Conservation (phyloP, 768 basidiomycete genomes). For the Hygrocybe punicea region DNA sequence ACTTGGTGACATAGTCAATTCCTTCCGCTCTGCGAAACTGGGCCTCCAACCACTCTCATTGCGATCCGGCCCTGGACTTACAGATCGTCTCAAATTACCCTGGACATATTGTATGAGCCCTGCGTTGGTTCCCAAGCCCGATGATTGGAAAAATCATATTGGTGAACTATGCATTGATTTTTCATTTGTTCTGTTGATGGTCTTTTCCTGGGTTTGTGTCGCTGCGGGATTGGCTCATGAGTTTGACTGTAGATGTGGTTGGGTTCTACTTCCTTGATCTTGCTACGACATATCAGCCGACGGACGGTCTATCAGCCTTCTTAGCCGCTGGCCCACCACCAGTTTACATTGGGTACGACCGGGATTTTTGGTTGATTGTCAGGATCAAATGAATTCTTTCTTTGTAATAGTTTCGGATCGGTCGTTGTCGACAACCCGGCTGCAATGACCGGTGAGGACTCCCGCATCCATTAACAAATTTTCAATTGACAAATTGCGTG, state of each 20-base stretch:
- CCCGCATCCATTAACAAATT: neutral
- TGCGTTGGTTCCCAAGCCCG: conserved; percentile 54
- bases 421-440: conserved; percentile 56
- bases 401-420: conserved; percentile 49
- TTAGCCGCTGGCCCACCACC: conserved; percentile 49
- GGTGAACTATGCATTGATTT: conserved; percentile 31
- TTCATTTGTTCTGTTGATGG: neutral
- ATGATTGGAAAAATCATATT: conserved; percentile 61
- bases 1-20: conserved; percentile 58
- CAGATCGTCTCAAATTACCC: conserved; percentile 53
- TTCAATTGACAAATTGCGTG: neutral
- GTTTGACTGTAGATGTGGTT: conserved; percentile 45
- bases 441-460: conserved; percentile 45
- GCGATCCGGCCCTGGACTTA: conserved; percentile 48
- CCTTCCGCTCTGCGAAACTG: conserved; percentile 48
- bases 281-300: conserved; percentile 46
- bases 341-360: conserved; percentile 54
- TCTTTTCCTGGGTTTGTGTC: neutral
- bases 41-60: conserved; percentile 47
- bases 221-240: neutral
- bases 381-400: neutral
- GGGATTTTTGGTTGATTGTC: neutral
- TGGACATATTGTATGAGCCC: conserved; percentile 65
- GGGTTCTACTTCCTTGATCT: conserved; percentile 64
- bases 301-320: conserved; percentile 46